Conservation (phyloP, 148 eudicot species). For the Selenicereus undatus region DNA sequence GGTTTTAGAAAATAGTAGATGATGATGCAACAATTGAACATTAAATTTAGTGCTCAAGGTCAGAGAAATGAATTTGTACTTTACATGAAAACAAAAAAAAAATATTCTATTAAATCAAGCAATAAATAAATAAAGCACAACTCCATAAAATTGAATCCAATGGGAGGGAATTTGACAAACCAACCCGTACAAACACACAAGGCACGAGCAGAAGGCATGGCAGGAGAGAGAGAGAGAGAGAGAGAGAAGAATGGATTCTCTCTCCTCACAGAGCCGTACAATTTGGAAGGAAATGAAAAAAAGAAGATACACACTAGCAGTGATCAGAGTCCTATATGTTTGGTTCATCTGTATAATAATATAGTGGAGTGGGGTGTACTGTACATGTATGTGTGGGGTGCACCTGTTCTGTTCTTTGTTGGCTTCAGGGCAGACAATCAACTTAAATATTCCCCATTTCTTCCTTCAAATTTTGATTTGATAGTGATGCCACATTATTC, state of each 20-base stretch:
- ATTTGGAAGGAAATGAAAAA: background rate
- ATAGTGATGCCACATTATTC: slow-evolving; percentile 17
- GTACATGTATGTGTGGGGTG: background rate
- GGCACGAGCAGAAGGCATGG: background rate
- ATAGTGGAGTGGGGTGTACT: too few relatives aligned
- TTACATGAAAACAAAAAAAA: too few relatives aligned
- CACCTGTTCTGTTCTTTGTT: slow-evolving; percentile 7
- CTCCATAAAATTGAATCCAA: background rate
- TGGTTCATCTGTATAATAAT: too few relatives aligned
- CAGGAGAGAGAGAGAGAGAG: background rate
- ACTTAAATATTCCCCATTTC: background rate
- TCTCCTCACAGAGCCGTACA: background rate
- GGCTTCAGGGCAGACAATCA: slow-evolving; percentile 22
- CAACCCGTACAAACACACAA: background rate
- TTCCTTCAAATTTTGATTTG: slow-evolving; percentile 3
- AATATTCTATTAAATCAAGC: background rate
- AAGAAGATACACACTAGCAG: background rate
- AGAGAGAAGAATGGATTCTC: background rate
- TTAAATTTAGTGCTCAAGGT: too few relatives aligned
- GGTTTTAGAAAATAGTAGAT: too few relatives aligned
- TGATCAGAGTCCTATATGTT: background rate
- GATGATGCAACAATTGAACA: too few relatives aligned
- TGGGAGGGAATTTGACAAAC: background rate
- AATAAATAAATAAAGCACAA: background rate
- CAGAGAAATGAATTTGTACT: background rate